Conservation (phyloP, 1,284 basidiomycete species). For the Coniferiporia sulphurascens region DNA sequence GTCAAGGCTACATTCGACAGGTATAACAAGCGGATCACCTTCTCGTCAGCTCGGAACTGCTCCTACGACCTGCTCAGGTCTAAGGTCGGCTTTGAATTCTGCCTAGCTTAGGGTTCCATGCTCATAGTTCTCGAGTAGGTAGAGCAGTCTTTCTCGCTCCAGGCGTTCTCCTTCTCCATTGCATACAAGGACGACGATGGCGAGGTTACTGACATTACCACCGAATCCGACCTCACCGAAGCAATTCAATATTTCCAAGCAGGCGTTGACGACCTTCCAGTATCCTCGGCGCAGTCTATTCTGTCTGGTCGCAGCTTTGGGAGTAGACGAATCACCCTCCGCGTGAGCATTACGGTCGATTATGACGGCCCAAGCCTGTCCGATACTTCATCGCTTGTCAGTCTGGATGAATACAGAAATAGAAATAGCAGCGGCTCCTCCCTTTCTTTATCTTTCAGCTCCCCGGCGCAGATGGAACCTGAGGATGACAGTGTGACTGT, state of each 20-base stretch:
- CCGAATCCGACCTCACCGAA: slow-evolving; percentile 74
- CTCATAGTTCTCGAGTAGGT: slow-evolving; percentile 43
- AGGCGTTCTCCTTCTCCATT: slow-evolving; percentile 62
- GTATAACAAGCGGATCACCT: slow-evolving; percentile 69
- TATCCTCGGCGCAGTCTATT: slow-evolving; percentile 67
- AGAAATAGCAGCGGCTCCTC: slow-evolving; percentile 56
- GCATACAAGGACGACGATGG: slow-evolving; percentile 86
- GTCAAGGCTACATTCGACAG: slow-evolving; percentile 79
- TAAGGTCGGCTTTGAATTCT: slow-evolving; percentile 45
- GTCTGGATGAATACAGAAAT: slow-evolving; percentile 64
- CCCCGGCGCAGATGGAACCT: slow-evolving; percentile 34
- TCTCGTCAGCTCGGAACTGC: slow-evolving; percentile 71
- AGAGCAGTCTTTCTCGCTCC: slow-evolving; percentile 78
- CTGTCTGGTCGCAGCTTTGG: slow-evolving; percentile 68
- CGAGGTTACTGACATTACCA: slow-evolving; percentile 63
- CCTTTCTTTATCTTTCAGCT: slow-evolving; percentile 39
- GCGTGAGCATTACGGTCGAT: slow-evolving; percentile 73
- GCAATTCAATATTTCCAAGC: slow-evolving; percentile 82
- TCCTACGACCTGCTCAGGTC: slow-evolving; percentile 64
- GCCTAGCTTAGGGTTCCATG: not conserved
- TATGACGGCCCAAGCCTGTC: slow-evolving; percentile 90
- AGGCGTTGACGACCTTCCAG: slow-evolving; percentile 58
- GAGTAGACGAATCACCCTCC: slow-evolving; percentile 65
- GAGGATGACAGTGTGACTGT: slow-evolving; percentile 73
- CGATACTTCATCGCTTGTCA: slow-evolving; percentile 77